These are phyloP conservation scores for Phytopythium delawarense DNA, from an alignment of 352 stramenopile species.

Conservation along the genomic window DNA sequence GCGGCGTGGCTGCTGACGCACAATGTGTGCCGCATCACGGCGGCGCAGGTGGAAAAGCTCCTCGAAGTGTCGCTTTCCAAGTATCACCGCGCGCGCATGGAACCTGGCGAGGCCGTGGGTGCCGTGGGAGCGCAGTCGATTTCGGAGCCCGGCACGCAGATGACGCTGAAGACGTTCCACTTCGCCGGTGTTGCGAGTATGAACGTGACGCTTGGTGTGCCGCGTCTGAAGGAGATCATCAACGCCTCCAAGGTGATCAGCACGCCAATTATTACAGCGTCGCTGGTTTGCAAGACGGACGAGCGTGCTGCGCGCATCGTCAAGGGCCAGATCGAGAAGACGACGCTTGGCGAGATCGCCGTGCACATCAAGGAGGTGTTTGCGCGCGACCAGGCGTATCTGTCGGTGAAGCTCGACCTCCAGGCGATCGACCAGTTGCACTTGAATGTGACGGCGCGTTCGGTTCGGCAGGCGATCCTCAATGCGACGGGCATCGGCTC, in stretches of 20 bases:
- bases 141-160: slow-evolving; percentile 94
- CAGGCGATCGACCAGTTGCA: slow-evolving; percentile 96
- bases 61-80: slow-evolving; percentile 77
- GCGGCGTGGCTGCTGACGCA: slow-evolving; percentile 78
- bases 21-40: slow-evolving; percentile 91
- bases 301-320: slow-evolving; percentile 97
- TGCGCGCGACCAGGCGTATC: slow-evolving; percentile 89
- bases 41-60: slow-evolving; percentile 69
- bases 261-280: slow-evolving; percentile 99
- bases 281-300: slow-evolving; percentile 95
- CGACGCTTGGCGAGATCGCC: slow-evolving; percentile 94
- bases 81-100: slow-evolving; percentile 85
- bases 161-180: slow-evolving; percentile 99
- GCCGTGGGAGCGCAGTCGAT: slow-evolving; percentile 97
- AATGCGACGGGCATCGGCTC: slow-evolving; percentile 68
- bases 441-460: slow-evolving; percentile 91
- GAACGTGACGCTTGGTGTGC: slow-evolving; percentile 99
- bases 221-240: slow-evolving; percentile 97
- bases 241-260: slow-evolving; percentile 97
- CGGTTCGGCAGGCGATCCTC: slow-evolving; percentile 92
- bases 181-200: slow-evolving; percentile 99
- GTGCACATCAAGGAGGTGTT: slow-evolving; percentile 99
- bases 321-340: slow-evolving; percentile 99
- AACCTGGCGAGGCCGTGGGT: slow-evolving; percentile 96
- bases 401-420: slow-evolving; percentile 98